Evolutionary conservation across 2,329 filamentous ascomycete species (phyloP).

Genomic region (Aspergillus tubingensis): DNA sequence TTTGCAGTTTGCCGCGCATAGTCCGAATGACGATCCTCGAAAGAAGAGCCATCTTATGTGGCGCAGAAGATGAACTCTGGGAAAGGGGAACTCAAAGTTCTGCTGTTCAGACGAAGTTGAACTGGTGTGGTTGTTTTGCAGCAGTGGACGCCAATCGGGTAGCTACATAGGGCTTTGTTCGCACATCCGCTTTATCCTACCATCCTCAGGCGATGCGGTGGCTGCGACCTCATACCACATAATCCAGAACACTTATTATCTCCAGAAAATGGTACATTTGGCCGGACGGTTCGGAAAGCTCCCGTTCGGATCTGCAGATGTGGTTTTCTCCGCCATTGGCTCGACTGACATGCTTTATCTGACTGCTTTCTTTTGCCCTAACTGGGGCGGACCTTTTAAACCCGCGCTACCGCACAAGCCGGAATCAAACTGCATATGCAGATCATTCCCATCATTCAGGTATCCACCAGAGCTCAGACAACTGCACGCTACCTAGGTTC

Average conservation of each 20-base stretch:
- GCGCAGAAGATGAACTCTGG: background rate
- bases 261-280: conserved; percentile 14
- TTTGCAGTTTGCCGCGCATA: background rate
- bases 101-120: background rate
- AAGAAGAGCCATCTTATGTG: background rate
- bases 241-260: background rate
- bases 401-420: background rate
- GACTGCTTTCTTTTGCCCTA: background rate
- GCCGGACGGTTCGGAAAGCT: conserved; percentile 7
- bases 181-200: conserved; percentile 7
- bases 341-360: background rate
- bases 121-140: conserved; percentile 18
- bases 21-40: background rate
- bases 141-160: conserved; percentile 22
- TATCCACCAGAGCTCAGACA: background rate
- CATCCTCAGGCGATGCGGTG: background rate
- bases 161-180: conserved; percentile 32
- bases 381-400: background rate
- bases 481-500: background rate
- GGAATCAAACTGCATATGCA: conserved; percentile 2
- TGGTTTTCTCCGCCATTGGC: background rate
- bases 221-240: conserved; percentile 11
- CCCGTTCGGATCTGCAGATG: conserved; percentile 1
- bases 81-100: background rate
- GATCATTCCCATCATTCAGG: background rate